Evolutionary conservation across 495 filamentous ascomycete genomes (phyloP), one percentile per base, ranked within the genome.

Genomic region (Tetracladium setigerum): DNA sequence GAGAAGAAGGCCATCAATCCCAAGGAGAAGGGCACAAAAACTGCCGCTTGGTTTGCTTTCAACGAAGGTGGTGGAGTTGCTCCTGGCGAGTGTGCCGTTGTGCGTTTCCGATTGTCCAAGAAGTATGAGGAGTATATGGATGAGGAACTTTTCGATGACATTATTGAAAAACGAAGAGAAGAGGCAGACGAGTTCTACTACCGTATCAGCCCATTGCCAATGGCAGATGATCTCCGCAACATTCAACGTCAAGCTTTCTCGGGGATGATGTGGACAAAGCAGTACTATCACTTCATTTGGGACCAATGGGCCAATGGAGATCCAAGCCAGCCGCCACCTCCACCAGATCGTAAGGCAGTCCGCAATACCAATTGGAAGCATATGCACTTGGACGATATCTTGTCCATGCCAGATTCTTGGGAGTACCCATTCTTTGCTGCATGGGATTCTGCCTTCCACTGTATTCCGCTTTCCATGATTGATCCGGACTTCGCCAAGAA

Each of bases 371-470:
- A 91, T 36, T 97, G 91, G 91, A 90, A 83, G 56, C 91, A 97
- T 62, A 74, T 97, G 67, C 74, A 95, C 59, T 78, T 95, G 47
- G 91, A 97, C 57, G 91, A 96, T 58, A 86, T 97, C 35, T 68
- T 97, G 2, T 95, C 89, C 0, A 96, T 97, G 90, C 91, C 91
- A 5, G 91, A 97, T 57, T 95, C 88, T 0, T 97, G 91, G 91
- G 91, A 97, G 59, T 97, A 97, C 60, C 91, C 91, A 0, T 97
- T 97, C 72, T 97, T 97, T 62, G 90, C 90, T 12, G 91, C 91
- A 1, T 97, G 91, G 91, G 91, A 97, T 57, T 89, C 88, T 32
- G 90, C 89, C 2, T 97, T 96, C 68, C 91, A 97, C 62, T 92
- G 87, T 59, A 95, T 97, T 54, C 88, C 90, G 2, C 67, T 97